Evolutionary conservation across 2,329 filamentous ascomycete genomes (phyloP), one percentile per base, ranked within the genome.

Genomic region (Ilyonectria destructans): DNA sequence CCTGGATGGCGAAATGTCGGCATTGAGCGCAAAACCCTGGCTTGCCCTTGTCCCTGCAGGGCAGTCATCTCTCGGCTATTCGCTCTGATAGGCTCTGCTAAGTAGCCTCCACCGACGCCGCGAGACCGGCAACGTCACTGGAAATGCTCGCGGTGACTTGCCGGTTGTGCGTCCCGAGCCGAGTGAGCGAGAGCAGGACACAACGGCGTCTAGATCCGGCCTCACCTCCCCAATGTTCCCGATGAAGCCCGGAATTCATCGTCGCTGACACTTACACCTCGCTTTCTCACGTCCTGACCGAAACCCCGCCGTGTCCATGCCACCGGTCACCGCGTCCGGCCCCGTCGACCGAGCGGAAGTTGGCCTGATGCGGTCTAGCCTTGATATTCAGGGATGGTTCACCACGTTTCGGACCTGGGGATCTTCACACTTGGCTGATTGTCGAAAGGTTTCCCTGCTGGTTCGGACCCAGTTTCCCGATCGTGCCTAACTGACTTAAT

Each of bases 341-440:
- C 71, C 71, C 67, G 71, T 75, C 71, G 70, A 71, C 73, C 71
- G 71, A 74, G 62, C 67, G 71, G 73, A 70, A 61, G 58, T 55
- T 60, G 19, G 23, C 61, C 64, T 31, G 54, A 70, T 63, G 12
- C 17, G 48, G 61, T 49, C 59, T 64, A 67, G 59, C 15, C 29
- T 23, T 52, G 29, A 56, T 48, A 23, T 31, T 19, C 54, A 40
- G 43, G 43, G 48, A 56, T 56, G 31, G 35, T 31, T 40, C 46
- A 51, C 60, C 29, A 46, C 51, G 35, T 58, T 57, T 59, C 60
- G 52, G 57, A 40, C 56, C 37, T 60, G 56, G 58, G 54, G 55
- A 65, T 59, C 60, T 58, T 59, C 35, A 26, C 21, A 29, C 49
- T 54, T 26, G 21, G 45, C 57, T 56, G 46, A 49, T 54, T 66